These are phyloP conservation scores for Colletotrichum phormii DNA, from an alignment of 2,329 filamentous ascomycete genomes.

Conservation along the genomic window DNA sequence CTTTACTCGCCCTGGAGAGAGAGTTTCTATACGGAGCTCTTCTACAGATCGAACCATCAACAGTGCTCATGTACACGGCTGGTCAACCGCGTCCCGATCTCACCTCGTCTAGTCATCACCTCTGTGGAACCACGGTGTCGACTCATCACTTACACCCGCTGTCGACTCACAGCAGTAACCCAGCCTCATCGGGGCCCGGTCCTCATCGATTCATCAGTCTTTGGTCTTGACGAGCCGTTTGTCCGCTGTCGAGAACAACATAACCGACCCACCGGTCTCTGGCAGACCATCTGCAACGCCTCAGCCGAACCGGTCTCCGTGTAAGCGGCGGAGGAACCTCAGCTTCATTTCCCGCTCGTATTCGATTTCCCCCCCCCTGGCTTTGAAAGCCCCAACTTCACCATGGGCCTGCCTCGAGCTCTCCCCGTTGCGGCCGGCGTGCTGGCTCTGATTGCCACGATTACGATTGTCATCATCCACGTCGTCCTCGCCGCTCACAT, in stretches of 20 bases:
- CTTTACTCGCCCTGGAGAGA: conserved; percentile 16
- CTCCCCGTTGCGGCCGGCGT: conserved; percentile 51
- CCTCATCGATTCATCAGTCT: conserved; percentile 4
- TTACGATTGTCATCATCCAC: conserved; percentile 53
- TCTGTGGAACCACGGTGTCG: conserved; percentile 6
- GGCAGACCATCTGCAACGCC: conserved; percentile 24
- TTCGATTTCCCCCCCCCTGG: conserved; percentile 4
- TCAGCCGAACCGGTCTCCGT: neutral
- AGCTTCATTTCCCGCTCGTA: neutral
- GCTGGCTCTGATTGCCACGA: conserved; percentile 52
- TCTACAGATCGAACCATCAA: conserved; percentile 19
- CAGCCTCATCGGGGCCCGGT: conserved; percentile 14
- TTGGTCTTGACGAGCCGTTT: too few species aligned
- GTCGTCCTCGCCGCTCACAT: conserved; percentile 51
- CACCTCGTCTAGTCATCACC: conserved; percentile 14
- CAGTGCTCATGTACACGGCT: conserved; percentile 38
- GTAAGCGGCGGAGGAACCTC: neutral
- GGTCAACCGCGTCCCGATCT: conserved; percentile 33
- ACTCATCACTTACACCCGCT: conserved; percentile 8
- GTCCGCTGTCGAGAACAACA: neutral
- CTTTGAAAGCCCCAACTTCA: conserved; percentile 27
- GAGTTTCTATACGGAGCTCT: conserved; percentile 36
- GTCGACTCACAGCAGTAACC: neutral
- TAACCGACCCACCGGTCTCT: conserved; percentile 26
- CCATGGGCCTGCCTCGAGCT: conserved; percentile 49